phyloP scores from a whole-genome alignment of 2,329 filamentous ascomycete genomes.

The Venturia effusa region DNA sequence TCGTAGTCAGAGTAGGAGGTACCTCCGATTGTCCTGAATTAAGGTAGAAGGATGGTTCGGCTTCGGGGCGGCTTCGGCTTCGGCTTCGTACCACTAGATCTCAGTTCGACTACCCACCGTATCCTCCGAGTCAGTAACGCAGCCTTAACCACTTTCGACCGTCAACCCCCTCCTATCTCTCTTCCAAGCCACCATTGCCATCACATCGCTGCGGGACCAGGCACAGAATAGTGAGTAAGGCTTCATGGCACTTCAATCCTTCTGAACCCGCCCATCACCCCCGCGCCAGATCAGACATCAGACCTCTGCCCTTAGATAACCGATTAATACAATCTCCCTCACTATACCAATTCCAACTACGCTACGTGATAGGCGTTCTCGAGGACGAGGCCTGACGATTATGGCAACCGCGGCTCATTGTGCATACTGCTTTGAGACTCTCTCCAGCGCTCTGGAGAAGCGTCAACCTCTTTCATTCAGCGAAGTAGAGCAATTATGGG shows the following conservation, averaged over 20 bases:
- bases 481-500: conserved; percentile 61
- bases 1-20: no score
- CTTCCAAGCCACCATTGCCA: neutral
- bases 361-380: neutral
- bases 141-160: neutral
- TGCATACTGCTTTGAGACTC: conserved; percentile 83
- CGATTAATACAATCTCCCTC: neutral
- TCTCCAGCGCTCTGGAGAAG: conserved; percentile 63
- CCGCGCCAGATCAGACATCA: neutral
- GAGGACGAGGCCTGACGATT: neutral
- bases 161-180: neutral
- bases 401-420: conserved; percentile 87
- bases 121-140: no score
- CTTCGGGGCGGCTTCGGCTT: no score
- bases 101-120: no score
- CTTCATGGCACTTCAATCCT: neutral
- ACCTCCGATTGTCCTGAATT: no score
- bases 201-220: neutral
- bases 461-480: conserved; percentile 56
- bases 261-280: neutral
- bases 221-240: neutral
- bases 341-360: neutral
- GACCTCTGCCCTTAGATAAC: neutral
- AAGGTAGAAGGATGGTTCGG: no score
- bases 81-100: no score